These are phyloP conservation scores for Ustilago bromivora DNA, from an alignment of 1,284 basidiomycete species.

Conservation along the genomic window DNA sequence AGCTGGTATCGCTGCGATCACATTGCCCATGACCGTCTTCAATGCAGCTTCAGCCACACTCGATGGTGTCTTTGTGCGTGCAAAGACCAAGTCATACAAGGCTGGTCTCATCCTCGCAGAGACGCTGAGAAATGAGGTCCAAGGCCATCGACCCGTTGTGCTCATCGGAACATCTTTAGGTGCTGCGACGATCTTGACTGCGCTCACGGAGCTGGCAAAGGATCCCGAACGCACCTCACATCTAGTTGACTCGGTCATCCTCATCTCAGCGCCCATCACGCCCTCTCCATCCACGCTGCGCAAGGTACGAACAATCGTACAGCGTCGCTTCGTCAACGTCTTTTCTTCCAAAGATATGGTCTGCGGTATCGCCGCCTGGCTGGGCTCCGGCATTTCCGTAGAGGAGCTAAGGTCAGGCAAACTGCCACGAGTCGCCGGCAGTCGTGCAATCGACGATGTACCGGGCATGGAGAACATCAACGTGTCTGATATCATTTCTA, in stretches of 20 bases:
- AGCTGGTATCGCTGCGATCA: conserved; percentile 74
- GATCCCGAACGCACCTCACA: conserved; percentile 55
- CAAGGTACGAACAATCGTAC: conserved; percentile 71
- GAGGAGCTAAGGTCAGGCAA: conserved; percentile 71
- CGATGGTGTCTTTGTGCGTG: conserved; percentile 70
- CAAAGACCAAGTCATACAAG: conserved; percentile 48
- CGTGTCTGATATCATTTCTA: conserved; percentile 54
- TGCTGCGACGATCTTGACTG: conserved; percentile 73
- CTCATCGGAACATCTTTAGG: conserved; percentile 74
- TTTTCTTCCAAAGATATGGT: conserved; percentile 72
- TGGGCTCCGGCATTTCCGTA: conserved; percentile 68
- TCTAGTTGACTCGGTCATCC: conserved; percentile 73
- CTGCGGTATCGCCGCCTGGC: conserved; percentile 72
- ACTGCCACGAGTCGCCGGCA: conserved; percentile 52
- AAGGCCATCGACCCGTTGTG: conserved; percentile 74
- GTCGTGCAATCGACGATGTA: conserved; percentile 44
- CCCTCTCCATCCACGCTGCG: conserved; percentile 72
- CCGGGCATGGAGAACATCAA: conserved; percentile 62
- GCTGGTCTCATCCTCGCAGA: conserved; percentile 74
- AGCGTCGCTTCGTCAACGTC: conserved; percentile 73
- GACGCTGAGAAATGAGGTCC: conserved; percentile 73
- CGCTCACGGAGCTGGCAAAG: conserved; percentile 72
- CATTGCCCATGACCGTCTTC: conserved; percentile 72
- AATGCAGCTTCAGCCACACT: conserved; percentile 67
- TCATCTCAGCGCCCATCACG: conserved; percentile 71